Evolutionary conservation across 2,329 filamentous ascomycete species (phyloP), one percentile per base, ranked within the genome.

Genomic region (Taxawa tesnikishii): DNA sequence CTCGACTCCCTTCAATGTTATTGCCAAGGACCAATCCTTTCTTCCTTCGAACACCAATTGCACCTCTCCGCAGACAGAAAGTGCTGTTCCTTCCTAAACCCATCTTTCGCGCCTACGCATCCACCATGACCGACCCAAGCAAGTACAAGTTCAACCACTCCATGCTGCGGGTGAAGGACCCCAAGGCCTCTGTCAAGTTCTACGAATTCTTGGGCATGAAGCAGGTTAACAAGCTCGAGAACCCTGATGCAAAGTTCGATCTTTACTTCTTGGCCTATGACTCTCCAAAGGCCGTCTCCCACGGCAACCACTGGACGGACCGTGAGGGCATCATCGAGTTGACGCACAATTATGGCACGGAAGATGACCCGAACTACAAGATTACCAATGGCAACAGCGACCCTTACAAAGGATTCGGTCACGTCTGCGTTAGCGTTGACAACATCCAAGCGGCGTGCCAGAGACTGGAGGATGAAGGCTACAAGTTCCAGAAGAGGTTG

Each of bases 191-290:
- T 72, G 75, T 96, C 58, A 81, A 88, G 45, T 98, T 93, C 61
- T 98, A 96, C 60, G 79, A 94, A 54, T 82, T 84, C 56, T 72
- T 98, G 12, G 90, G 90, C 47, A 76, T 96, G 71, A 85, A 69
- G 51, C 60, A 85, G 40, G 71, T 96, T 56, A 75, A 83, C 50
- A 82, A 87, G 60, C 67, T 90, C 28, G 66, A 79, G 40, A 82
- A 84, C 51, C 81, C 87, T 10, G 85, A 94, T 38, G 75, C 74
- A 57, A 94, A 92, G 53, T 96, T 96, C 58, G 83, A 90, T 49
- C 74, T 94, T 16, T 96, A 96, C 67, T 96, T 96, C 63, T 69
- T 98, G 38, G 85, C 79, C 38, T 96, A 92, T 61, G 79, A 94
- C 53, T 72, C 74, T 18, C 73, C 83, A 7, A 66, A 71, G 23